Evolutionary conservation across 140 eudicot genomes (phyloP).

Genomic region (Oenanthe javanica): DNA sequence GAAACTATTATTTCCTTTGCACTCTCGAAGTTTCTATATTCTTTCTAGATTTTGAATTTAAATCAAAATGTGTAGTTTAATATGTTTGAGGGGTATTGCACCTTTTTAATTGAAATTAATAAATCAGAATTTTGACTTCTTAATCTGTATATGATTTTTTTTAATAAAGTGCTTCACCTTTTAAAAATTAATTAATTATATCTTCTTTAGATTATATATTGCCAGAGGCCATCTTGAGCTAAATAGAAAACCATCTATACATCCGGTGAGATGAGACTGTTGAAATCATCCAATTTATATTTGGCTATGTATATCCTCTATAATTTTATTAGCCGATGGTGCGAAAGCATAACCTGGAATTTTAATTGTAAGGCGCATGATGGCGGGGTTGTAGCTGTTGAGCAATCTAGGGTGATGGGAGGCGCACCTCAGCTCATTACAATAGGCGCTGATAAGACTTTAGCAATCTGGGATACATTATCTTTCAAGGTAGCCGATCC

Average conservation of each 20-base stretch:
- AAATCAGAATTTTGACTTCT: background rate
- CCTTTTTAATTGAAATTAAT: background rate
- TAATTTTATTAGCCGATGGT: background rate
- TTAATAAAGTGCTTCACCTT: background rate
- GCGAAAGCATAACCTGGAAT: slow-evolving; percentile 21
- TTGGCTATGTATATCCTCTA: background rate
- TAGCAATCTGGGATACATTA: slow-evolving; percentile 98
- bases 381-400: slow-evolving; percentile 96
- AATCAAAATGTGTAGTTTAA: background rate
- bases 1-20: background rate
- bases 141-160: background rate
- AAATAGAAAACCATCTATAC: background rate
- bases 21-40: background rate
- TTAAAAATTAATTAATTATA: background rate
- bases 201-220: background rate
- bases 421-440: slow-evolving; percentile 97
- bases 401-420: slow-evolving; percentile 87
- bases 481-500: slow-evolving; percentile 69
- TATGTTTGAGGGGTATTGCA: background rate
- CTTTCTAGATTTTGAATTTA: background rate
- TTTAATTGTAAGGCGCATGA: slow-evolving; percentile 76
- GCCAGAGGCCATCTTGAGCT: background rate
- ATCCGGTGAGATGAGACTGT: background rate
- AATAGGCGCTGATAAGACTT: slow-evolving; percentile 90
- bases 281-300: background rate